A percentile compares a stretch with the other conserved stretches of the same genome.
phyloP scores from a whole-genome alignment of 2,329 filamentous ascomycete species.

The Trichoderma lentiforme region DNA sequence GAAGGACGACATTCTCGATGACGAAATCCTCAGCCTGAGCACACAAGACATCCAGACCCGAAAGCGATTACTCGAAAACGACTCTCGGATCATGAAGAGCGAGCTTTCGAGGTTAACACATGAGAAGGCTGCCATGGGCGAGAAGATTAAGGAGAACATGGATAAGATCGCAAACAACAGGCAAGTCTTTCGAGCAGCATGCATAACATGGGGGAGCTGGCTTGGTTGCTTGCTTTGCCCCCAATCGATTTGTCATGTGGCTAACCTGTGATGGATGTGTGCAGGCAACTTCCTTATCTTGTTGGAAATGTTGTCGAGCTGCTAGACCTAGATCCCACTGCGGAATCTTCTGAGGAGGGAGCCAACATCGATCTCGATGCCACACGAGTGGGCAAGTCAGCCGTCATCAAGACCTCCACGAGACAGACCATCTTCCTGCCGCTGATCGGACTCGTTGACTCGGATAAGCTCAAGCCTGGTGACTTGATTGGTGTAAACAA shows the following conservation, averaged over 20 bases:
- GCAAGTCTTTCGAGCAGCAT: constrained; percentile 46
- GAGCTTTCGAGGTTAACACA: constrained; percentile 91
- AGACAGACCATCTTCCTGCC: constrained; percentile 98
- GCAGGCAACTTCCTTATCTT: constrained; percentile 92
- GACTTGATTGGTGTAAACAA: constrained; percentile 99
- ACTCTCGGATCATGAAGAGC: constrained; percentile 97
- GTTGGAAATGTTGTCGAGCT: constrained; percentile 98
- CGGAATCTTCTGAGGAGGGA: constrained; percentile 93
- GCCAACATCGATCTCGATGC: constrained; percentile 98
- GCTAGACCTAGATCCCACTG: constrained; percentile 91
- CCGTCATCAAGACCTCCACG: constrained; percentile 98
- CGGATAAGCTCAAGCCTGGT: constrained; percentile 88
- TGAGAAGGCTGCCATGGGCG: constrained; percentile 92
- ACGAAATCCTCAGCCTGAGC: constrained; percentile 88
- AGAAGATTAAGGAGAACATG: constrained; percentile 98
- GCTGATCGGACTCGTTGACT: constrained; percentile 93
- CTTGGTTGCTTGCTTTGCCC: not conserved
- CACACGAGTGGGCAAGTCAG: constrained; percentile 93
- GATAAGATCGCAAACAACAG: constrained; percentile 99
- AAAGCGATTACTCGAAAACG: constrained; percentile 90
- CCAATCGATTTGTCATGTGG: not conserved
- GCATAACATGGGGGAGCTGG: not conserved
- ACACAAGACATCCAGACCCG: constrained; percentile 93
- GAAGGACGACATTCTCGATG: constrained; percentile 81
- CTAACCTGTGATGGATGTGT: constrained; percentile 1